phyloP scores from a whole-genome alignment of 345 rosid species.

The Brassica napus region DNA sequence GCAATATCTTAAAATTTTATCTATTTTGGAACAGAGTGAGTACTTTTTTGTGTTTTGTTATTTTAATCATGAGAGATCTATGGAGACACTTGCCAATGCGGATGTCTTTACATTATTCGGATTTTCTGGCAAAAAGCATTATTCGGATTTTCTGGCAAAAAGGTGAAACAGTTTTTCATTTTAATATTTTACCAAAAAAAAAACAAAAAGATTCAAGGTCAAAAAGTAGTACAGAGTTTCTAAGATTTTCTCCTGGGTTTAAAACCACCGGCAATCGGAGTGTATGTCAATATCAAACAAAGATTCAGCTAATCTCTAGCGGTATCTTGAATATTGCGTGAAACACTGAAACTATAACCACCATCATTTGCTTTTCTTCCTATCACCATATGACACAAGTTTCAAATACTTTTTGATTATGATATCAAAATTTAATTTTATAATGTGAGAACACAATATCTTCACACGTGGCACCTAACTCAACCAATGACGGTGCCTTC shows the following conservation, averaged over 20 bases:
- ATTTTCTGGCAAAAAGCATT: too few relatives aligned
- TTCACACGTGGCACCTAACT: conserved; percentile 6
- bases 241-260: background rate
- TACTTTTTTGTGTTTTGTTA: too few relatives aligned
- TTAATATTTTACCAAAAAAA: too few relatives aligned
- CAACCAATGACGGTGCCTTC: conserved; percentile 23
- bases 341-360: conserved; percentile 8
- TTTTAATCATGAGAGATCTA: too few relatives aligned
- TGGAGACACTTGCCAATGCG: too few relatives aligned
- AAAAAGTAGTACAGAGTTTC: background rate
- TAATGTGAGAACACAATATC: background rate
- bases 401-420: background rate
- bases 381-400: background rate
- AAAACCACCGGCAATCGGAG: background rate
- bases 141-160: too few relatives aligned
- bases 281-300: conserved; percentile 8
- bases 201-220: background rate
- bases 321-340: conserved; percentile 4
- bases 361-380: background rate
- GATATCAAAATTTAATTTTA: background rate
- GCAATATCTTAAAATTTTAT: too few relatives aligned
- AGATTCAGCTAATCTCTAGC: conserved; percentile 20
- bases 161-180: too few relatives aligned
- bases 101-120: too few relatives aligned
- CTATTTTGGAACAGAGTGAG: too few relatives aligned